Evolutionary conservation across 495 filamentous ascomycete genomes (phyloP).

Genomic region (Friedmanniomyces endolithicus): DNA sequence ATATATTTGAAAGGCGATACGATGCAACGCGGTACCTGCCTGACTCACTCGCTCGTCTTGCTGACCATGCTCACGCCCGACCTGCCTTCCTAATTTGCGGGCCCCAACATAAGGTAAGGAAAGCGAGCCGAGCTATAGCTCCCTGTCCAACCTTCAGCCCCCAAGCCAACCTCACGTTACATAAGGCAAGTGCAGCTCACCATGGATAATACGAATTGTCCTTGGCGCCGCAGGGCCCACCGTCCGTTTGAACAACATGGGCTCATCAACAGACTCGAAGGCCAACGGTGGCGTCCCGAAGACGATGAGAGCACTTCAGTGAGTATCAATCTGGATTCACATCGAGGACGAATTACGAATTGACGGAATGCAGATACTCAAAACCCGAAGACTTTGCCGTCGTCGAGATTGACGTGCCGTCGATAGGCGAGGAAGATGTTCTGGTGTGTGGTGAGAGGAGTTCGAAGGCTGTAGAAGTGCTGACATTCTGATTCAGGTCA

Average conservation of each 20-base stretch:
- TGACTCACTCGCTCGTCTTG: neutral
- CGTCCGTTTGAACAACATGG: neutral
- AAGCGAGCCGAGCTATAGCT: neutral
- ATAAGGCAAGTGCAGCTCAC: neutral
- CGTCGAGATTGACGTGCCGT: constrained; percentile 7
- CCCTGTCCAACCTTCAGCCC: neutral
- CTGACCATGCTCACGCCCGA: neutral
- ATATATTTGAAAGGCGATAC: neutral
- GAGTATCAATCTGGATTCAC: neutral
- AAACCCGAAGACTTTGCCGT: constrained; percentile 2
- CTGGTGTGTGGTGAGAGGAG: no score
- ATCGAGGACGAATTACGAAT: neutral
- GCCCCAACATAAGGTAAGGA: neutral
- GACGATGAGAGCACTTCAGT: constrained; percentile 8
- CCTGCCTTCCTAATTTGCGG: neutral
- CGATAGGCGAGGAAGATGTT: constrained; percentile 2
- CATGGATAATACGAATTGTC: neutral
- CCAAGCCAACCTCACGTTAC: neutral
- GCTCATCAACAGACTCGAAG: neutral
- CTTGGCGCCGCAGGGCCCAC: no score
- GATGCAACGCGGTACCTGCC: neutral
- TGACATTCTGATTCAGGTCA: no score
- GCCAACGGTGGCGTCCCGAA: neutral
- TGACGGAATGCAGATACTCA: neutral
- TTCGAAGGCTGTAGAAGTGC: no score